Evolutionary conservation across 345 rosid genomes (phyloP).

Genomic region (Salix udensis): DNA sequence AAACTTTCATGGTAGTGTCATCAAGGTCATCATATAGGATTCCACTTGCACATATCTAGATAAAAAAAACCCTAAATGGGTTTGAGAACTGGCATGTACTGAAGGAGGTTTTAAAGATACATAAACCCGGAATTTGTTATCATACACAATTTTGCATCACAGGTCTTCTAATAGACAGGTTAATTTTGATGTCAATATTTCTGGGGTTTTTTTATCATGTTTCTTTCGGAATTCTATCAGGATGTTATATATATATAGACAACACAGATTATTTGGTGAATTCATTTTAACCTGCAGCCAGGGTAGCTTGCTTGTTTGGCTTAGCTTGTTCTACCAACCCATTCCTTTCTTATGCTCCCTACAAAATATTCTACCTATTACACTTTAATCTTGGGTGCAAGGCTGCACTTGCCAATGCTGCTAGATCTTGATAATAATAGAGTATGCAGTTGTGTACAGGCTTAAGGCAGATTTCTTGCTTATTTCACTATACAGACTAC

Average conservation of each 20-base stretch:
- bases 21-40: not conserved
- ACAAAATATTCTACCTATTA: not conserved
- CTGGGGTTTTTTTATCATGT: not conserved
- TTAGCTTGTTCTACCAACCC: not conserved
- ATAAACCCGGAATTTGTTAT: not conserved
- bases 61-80: too few species aligned
- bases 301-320: not conserved
- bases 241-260: too few species aligned
- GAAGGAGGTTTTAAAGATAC: not conserved
- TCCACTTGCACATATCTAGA: too few species aligned
- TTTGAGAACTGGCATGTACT: too few species aligned
- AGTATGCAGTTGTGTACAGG: not conserved
- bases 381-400: not conserved
- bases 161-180: not conserved
- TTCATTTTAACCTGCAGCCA: not conserved
- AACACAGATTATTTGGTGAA: not conserved
- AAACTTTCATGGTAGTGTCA: not conserved
- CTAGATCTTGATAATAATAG: not conserved
- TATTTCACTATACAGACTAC: not conserved
- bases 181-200: not conserved
- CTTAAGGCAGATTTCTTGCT: conserved; percentile 1
- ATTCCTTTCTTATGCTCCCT: not conserved
- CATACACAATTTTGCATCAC: too few species aligned
- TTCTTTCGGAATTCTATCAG: not conserved
- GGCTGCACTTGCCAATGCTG: not conserved